phyloP scores from a whole-genome alignment of 1,139 yeast species.

The Zygosaccharomyces pseudobailii region DNA sequence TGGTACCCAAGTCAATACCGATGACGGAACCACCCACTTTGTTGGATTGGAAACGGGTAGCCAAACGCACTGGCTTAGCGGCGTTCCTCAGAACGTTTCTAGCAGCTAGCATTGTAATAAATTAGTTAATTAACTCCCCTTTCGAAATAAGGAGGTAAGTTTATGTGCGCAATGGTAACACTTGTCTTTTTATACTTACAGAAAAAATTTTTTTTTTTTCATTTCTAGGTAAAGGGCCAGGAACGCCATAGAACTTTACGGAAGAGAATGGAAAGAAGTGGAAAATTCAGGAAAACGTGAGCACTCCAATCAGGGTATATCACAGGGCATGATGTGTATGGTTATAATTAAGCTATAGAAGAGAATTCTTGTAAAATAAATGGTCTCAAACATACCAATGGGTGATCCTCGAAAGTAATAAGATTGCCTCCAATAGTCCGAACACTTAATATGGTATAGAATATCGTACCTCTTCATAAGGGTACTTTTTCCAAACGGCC shows the following conservation, averaged over 20 bases:
- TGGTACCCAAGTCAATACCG: constrained; percentile 98
- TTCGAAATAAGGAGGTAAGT: not conserved
- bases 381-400: no score
- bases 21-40: constrained; percentile 73
- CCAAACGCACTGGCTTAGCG: constrained; percentile 22
- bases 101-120: constrained; percentile 26
- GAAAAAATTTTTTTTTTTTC: not conserved
- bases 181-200: constrained; percentile 2
- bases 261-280: not conserved
- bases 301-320: not conserved
- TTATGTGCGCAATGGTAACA: not conserved
- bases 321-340: not conserved
- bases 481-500: no score
- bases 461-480: no score
- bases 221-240: not conserved
- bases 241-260: not conserved
- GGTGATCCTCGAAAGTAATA: no score
- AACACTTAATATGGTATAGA: no score
- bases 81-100: constrained; percentile 27
- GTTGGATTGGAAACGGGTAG: constrained; percentile 42
- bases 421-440: no score
- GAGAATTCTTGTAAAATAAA: no score
- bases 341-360: no score
- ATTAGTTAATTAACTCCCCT: not conserved
- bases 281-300: not conserved